These are phyloP conservation scores for Colletotrichum endophyticum DNA, from an alignment of 2,329 filamentous ascomycete species.

Conservation along the genomic window DNA sequence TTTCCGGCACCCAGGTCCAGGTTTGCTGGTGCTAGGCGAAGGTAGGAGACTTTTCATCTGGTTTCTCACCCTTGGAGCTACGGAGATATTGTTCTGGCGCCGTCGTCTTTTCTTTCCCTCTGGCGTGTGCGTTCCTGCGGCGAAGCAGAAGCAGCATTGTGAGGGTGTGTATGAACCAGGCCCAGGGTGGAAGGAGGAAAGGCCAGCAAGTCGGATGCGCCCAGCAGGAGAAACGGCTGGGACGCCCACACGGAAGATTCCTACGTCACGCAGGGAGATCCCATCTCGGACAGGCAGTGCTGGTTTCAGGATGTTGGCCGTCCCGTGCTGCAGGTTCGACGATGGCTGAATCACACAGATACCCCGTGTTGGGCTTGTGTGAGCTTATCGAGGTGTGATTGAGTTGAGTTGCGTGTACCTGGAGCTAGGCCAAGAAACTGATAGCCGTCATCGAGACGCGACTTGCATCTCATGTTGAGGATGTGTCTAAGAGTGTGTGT, in stretches of 20 bases:
- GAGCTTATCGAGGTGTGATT: slow-evolving; percentile 8
- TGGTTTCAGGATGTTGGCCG: slow-evolving; percentile 17
- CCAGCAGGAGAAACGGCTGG: neutral
- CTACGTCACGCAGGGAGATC: slow-evolving; percentile 17
- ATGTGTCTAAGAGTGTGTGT: neutral
- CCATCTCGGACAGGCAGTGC: slow-evolving; percentile 6
- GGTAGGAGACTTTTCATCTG: slow-evolving; percentile 18
- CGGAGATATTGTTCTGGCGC: neutral
- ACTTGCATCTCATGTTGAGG: neutral
- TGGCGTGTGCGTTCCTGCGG: neutral
- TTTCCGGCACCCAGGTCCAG: neutral
- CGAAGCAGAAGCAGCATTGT: neutral
- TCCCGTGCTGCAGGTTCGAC: neutral
- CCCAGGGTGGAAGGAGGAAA: neutral
- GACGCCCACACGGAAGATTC: slow-evolving; percentile 7
- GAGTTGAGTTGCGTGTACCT: neutral
- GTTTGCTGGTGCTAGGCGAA: neutral
- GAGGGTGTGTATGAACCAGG: neutral
- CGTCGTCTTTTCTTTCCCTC: neutral
- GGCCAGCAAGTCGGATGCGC: neutral
- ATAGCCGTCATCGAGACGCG: neutral
- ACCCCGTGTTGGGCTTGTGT: neutral
- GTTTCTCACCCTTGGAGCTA: slow-evolving; percentile 9
- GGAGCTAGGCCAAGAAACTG: neutral
- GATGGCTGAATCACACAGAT: neutral